Conservation (phyloP, 1,139 yeast genomes). For the Protomyces inundatus region DNA sequence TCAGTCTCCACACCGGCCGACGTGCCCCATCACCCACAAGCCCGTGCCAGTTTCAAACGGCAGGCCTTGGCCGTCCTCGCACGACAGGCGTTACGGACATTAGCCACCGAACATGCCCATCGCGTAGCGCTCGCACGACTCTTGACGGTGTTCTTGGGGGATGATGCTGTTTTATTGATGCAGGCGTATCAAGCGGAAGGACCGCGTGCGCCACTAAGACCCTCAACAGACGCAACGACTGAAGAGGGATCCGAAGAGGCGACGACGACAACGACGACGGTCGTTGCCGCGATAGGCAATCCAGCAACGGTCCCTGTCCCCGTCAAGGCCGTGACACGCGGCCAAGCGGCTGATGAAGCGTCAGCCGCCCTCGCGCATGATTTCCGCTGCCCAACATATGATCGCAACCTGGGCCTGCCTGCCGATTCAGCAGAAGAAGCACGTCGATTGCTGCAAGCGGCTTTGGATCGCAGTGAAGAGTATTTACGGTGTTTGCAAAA, state of each 20-base stretch:
- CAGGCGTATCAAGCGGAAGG: slow-evolving; percentile 8
- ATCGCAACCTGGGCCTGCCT: slow-evolving; percentile 24
- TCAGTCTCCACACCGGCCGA: slow-evolving; percentile 26
- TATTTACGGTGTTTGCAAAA: slow-evolving; percentile 24
- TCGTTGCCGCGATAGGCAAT: too few relatives aligned
- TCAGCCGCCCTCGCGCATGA: slow-evolving; percentile 6
- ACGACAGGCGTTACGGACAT: slow-evolving; percentile 19
- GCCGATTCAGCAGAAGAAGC: slow-evolving; percentile 24
- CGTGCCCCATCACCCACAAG: slow-evolving; percentile 16
- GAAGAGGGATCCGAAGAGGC: neutral
- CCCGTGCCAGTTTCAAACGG: slow-evolving; percentile 14
- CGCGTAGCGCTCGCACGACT: slow-evolving; percentile 18
- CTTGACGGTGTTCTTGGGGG: slow-evolving; percentile 25
- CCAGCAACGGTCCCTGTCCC: neutral
- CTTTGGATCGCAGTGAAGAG: slow-evolving; percentile 28
- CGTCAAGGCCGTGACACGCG: slow-evolving; percentile 12
- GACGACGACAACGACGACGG: neutral
- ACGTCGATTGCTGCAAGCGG: slow-evolving; percentile 26
- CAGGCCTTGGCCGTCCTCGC: slow-evolving; percentile 19
- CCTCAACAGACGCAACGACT: neutral
- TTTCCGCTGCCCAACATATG: slow-evolving; percentile 6
- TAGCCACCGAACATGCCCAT: slow-evolving; percentile 25
- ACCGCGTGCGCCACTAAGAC: slow-evolving; percentile 4
- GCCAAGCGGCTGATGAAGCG: slow-evolving; percentile 12
- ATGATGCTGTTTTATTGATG: slow-evolving; percentile 21